These are phyloP conservation scores for Russula brevipes DNA, from an alignment of 768 basidiomycete species.

Conservation along the genomic window DNA sequence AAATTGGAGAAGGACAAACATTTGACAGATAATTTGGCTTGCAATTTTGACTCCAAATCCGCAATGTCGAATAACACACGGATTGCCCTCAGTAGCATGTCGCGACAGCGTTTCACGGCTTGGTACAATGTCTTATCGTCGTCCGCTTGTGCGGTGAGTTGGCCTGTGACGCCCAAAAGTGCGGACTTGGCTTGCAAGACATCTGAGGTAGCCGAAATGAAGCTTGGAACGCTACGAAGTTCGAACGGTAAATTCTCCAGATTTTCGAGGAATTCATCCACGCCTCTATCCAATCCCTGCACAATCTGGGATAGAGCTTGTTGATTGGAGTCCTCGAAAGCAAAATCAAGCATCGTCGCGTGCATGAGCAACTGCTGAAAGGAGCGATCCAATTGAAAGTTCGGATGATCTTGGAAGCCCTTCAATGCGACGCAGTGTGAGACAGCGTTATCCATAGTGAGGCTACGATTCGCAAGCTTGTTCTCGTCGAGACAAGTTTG, in stretches of 20 bases:
- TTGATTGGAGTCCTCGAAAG: background rate
- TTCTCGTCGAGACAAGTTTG: constrained; percentile 18
- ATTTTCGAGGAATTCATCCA: constrained; percentile 15
- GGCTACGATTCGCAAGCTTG: constrained; percentile 17
- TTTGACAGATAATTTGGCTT: constrained; percentile 5
- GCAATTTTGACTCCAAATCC: constrained; percentile 13
- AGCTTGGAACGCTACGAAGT: constrained; percentile 9
- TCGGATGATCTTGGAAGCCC: constrained; percentile 10
- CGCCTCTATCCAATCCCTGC: constrained; percentile 11
- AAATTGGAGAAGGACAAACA: background rate
- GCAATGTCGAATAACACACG: constrained; percentile 14
- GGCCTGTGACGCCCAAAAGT: background rate
- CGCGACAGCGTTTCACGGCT: constrained; percentile 11
- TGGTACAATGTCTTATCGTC: background rate
- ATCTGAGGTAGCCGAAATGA: constrained; percentile 10
- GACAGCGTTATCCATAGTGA: constrained; percentile 9
- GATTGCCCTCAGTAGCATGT: constrained; percentile 12
- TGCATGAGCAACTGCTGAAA: constrained; percentile 12
- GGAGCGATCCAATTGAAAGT: constrained; percentile 3
- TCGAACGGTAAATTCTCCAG: constrained; percentile 7
- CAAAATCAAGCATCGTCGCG: constrained; percentile 15
- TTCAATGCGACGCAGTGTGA: constrained; percentile 15
- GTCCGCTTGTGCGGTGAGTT: background rate
- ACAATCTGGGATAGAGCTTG: constrained; percentile 5
- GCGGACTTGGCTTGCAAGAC: constrained; percentile 5